phyloP scores from a whole-genome alignment of 2,329 filamentous ascomycete species.

The Microascus cirrosus region DNA sequence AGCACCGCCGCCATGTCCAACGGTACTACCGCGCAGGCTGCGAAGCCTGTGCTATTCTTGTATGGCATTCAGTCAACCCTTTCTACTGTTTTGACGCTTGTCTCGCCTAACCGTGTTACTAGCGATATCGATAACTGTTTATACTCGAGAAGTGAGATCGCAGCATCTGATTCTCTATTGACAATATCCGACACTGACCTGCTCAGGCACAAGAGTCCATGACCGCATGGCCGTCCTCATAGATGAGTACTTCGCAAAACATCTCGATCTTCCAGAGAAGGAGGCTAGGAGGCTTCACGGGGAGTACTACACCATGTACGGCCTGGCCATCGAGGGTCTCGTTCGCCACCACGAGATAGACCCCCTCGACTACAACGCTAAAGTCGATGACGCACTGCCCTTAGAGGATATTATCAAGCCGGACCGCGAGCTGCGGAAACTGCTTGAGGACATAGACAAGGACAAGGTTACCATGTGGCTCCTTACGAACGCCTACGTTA shows the following conservation, averaged over 20 bases:
- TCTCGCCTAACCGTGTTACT: neutral
- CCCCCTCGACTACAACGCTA: constrained; percentile 82
- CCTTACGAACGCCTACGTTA: constrained; percentile 92
- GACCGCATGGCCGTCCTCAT: constrained; percentile 84
- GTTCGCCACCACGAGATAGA: constrained; percentile 93
- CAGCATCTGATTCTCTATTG: neutral
- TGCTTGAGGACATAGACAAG: constrained; percentile 75
- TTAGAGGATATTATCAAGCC: constrained; percentile 76
- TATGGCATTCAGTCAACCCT: constrained; percentile 10
- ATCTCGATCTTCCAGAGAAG: constrained; percentile 61
- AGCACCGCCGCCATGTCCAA: neutral
- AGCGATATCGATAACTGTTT: constrained; percentile 99
- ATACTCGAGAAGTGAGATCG: constrained; percentile 66
- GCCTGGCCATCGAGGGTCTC: constrained; percentile 91
- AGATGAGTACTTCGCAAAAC: constrained; percentile 47
- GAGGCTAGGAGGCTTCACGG: constrained; percentile 81
- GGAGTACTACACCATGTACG: constrained; percentile 92
- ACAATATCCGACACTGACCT: neutral
- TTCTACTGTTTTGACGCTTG: neutral
- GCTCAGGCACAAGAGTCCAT: constrained; percentile 63
- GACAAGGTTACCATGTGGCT: constrained; percentile 84
- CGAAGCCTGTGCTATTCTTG: constrained; percentile 32
- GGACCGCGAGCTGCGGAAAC: constrained; percentile 58
- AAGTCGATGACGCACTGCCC: constrained; percentile 90
- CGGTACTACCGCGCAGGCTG: neutral